Evolutionary conservation across 2,329 filamentous ascomycete genomes (phyloP), one percentile per base, ranked within the genome.

Genomic region (Ophiocordyceps unilateralis): DNA sequence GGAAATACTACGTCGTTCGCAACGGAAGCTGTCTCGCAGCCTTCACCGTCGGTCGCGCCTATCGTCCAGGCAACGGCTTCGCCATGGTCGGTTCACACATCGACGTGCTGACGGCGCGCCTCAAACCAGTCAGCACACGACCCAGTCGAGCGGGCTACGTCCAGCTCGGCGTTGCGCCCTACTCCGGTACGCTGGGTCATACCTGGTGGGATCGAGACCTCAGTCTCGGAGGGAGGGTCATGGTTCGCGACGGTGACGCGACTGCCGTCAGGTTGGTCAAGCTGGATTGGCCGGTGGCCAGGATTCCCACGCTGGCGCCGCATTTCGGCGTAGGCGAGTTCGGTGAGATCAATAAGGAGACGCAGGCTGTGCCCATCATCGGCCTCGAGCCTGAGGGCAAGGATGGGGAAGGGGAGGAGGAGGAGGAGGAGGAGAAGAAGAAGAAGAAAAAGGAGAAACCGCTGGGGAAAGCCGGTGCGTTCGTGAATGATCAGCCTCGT

Each of bases 201-300:
- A 96, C 91, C 1, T 96, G 91, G 91, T 96, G 88, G 89, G 91
- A 96, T 60, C 77, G 91, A 32, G 91, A 98, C 60, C 72, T 98
- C 42, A 81, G 83, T 50, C 83, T 96, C 52, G 91, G 87, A 49
- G 91, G 91, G 34, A 73, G 87, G 39, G 89, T 96, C 4, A 69
- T 96, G 41, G 79, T 96, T 39, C 83, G 79, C 49, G 80, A 94
- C 51, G 58, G 70, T 5, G 63, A 68, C 50, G 93, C 89, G 70
- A 85, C 93, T 30, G 69, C 73, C 20, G 78, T 75, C 24, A 84
- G 80, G 65, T 70, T 96, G 39, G 88, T 95, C 47, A 93, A 93
- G 66, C 69, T 96, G 41, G 84, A 81, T 58, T 95, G 88, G 85
- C 89, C 91, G 1, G 87, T 98, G 64, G 91, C 91, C 40, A 77